Conservation (phyloP, 2,329 filamentous ascomycete genomes). For the Beauveria caledonica region DNA sequence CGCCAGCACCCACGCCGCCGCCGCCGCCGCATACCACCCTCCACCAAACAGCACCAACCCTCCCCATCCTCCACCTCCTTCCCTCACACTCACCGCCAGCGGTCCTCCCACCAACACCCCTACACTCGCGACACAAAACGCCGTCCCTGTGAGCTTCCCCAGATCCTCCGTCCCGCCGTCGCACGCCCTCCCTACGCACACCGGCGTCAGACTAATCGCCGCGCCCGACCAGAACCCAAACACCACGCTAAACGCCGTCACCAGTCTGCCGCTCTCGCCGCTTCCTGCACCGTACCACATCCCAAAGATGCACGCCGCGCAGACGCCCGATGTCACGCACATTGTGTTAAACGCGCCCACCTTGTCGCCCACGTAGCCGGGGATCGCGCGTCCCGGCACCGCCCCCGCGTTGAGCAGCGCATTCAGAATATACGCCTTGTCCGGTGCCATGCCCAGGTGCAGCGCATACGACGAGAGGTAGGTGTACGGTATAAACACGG, state of each 20-base stretch:
- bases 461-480: slow-evolving; percentile 61
- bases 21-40: slow-evolving; percentile 37
- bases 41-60: slow-evolving; percentile 47
- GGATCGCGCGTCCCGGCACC: slow-evolving; percentile 58
- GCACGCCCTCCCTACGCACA: slow-evolving; percentile 64
- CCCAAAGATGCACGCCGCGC: slow-evolving; percentile 41
- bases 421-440: slow-evolving; percentile 58
- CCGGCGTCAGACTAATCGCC: slow-evolving; percentile 62
- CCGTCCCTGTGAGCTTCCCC: slow-evolving; percentile 61
- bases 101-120: slow-evolving; percentile 48
- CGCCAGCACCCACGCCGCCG: slow-evolving; percentile 21
- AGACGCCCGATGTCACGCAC: slow-evolving; percentile 44
- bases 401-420: slow-evolving; percentile 63
- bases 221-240: slow-evolving; percentile 65
- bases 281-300: slow-evolving; percentile 49
- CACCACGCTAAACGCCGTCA: slow-evolving; percentile 53
- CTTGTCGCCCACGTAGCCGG: slow-evolving; percentile 59
- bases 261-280: slow-evolving; percentile 34
- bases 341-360: slow-evolving; percentile 64
- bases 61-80: slow-evolving; percentile 38
- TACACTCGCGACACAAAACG: slow-evolving; percentile 60
- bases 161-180: slow-evolving; percentile 54
- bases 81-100: slow-evolving; percentile 47
- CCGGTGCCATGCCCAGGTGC: slow-evolving; percentile 39
- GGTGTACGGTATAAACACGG: slow-evolving; percentile 56